Evolutionary conservation across 169 alveolate species (phyloP).

Genomic region (Plasmodium adleri): DNA sequence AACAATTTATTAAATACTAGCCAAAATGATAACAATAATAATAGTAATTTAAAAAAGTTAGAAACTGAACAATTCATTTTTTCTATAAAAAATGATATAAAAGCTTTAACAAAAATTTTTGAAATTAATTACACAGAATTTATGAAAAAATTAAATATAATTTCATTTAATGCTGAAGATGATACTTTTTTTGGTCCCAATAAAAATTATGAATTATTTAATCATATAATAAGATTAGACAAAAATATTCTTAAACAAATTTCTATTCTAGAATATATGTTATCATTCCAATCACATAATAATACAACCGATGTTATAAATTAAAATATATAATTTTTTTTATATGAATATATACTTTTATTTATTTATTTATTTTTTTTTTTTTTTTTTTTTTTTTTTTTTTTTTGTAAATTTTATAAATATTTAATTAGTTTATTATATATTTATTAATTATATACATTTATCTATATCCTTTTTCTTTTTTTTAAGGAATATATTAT

Average conservation of each 20-base stretch:
- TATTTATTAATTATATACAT: too few species aligned
- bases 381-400: neutral
- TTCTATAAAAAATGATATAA: constrained; percentile 65
- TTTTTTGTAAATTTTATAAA: neutral
- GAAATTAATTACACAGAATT: constrained; percentile 69
- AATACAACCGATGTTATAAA: neutral
- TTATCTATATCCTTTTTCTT: too few species aligned
- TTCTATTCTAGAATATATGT: constrained; percentile 50
- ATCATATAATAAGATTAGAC: constrained; percentile 64
- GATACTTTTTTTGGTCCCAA: constrained; percentile 70
- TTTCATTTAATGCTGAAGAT: constrained; percentile 62
- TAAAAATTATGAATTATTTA: constrained; percentile 47
- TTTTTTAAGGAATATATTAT: too few species aligned
- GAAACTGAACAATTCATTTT: constrained; percentile 50
- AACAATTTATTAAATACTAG: constrained; percentile 25
- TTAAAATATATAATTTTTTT: neutral
- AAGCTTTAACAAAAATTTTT: constrained; percentile 39
- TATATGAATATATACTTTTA: neutral
- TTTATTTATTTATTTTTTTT: neutral
- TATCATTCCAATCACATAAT: constrained; percentile 38
- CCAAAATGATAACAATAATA: neutral
- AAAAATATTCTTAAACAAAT: constrained; percentile 55
- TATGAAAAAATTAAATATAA: constrained; percentile 64
- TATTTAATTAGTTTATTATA: too few species aligned
- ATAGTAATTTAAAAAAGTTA: constrained; percentile 5